These are phyloP conservation scores for Glaciozyma antarctica DNA, from an alignment of 768 basidiomycete genomes.

Conservation along the genomic window DNA sequence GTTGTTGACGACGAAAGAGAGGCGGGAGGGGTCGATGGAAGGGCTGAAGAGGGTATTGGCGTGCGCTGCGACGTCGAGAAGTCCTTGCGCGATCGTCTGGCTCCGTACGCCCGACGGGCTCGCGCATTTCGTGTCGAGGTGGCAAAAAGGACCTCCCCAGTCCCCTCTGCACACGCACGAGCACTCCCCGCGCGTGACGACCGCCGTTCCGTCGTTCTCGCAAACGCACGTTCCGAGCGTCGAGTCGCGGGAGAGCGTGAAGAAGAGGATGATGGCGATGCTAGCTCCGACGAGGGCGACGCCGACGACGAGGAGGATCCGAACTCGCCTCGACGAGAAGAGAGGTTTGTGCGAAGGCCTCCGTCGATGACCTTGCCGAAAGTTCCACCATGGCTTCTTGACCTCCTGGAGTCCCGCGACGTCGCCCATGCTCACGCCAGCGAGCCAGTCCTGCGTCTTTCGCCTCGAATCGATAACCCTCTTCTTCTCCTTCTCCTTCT, in stretches of 20 bases:
- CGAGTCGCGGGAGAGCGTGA: constrained; percentile 2
- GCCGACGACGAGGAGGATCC: no score
- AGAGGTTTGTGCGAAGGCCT: no score
- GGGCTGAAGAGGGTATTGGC: constrained; percentile 3
- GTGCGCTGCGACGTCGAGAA: constrained; percentile 5
- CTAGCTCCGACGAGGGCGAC: background rate
- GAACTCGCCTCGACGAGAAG: background rate
- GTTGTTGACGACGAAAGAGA: background rate
- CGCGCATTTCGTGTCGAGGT: constrained; percentile 14
- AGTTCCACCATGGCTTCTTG: background rate
- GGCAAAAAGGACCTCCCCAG: constrained; percentile 14
- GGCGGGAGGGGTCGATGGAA: background rate
- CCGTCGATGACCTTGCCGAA: no score
- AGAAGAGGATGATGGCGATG: constrained; percentile 6
- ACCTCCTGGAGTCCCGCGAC: background rate
- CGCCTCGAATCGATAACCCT: background rate
- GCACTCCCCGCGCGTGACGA: background rate
- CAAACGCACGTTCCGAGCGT: background rate
- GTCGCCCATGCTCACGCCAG: background rate
- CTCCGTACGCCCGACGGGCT: background rate
- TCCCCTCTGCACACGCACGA: constrained; percentile 1
- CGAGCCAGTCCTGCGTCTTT: background rate
- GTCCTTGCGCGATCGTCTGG: constrained; percentile 4
- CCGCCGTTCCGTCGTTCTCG: background rate
- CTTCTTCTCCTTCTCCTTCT: background rate